Base-by-base conservation (phyloP, 2,329 filamentous ascomycete species). In the Tricladium varicosporioides region DNA sequence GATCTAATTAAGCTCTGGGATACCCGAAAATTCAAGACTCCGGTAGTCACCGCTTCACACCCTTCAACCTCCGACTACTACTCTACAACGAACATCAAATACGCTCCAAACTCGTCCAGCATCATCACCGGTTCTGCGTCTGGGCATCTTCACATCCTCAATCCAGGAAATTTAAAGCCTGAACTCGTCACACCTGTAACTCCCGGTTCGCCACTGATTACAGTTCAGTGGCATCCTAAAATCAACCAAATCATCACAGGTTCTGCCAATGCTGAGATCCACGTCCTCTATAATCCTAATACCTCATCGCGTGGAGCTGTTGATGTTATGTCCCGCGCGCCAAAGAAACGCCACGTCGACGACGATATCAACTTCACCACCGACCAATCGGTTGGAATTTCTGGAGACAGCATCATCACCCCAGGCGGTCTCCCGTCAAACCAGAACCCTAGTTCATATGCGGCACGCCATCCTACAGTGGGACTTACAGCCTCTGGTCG, bases 1-100 rank as follows among this genome's bases (percentile, higher is more conserved):
- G 85, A 95, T 69, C 82, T 89, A 1, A 93, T 99, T 73, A 97
- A 97, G 75, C 80, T 97, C 1, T 99, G 94, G 94, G 94, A 99
- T 71, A 95, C 88, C 2, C 85, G 94, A 57, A 97, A 97, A 69
- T 96, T 99, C 79, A 97, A 94, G 71, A 80, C 88, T 56, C 91
- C 94, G 3, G 81, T 99, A 13, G 90, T 91, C 48, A 89, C 86
- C 1, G 84, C 91, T 14, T 77, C 86, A 5, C 92, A 96, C 72
- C 74, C 83, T 1, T 96, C 93, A 1, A 96, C 90, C 13, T 93
- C 91, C 1, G 85, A 87, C 57, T 86, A 92, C 67, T 96, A 90
- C 70, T 84, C 89, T 0, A 92, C 90, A 58, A 88, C 86, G 53
- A 96, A 92, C 69, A 96, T 99, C 69, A 83, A 84, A 61, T 99